Evolutionary conservation across 345 rosid species (phyloP).

Genomic region (Brassica nigra): DNA sequence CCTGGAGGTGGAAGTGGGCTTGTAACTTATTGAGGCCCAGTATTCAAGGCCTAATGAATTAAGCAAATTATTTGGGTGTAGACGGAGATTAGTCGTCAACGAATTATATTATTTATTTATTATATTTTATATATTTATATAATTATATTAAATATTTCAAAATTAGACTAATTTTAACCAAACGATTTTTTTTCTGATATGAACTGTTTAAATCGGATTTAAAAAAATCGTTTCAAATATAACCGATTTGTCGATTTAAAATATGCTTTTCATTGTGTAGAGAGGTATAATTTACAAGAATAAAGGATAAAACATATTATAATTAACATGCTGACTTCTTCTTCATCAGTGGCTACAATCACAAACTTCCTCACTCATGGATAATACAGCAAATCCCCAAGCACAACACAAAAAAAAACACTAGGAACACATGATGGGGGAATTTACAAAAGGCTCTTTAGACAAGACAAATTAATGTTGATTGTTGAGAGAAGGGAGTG

Average conservation of each 20-base stretch:
- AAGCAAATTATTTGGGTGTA: too few species aligned
- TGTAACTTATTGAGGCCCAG: background rate
- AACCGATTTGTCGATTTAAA: too few species aligned
- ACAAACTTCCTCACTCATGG: conserved; percentile 5
- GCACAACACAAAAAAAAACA: background rate
- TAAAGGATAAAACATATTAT: background rate
- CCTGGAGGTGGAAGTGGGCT: background rate
- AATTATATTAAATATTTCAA: too few species aligned
- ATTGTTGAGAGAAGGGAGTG: background rate
- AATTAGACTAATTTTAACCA: too few species aligned
- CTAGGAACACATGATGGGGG: background rate
- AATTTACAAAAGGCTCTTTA: background rate
- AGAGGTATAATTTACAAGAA: background rate
- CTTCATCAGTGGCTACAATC: conserved; percentile 9
- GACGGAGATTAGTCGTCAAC: too few species aligned
- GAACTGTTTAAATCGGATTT: too few species aligned
- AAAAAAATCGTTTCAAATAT: too few species aligned
- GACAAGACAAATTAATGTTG: background rate
- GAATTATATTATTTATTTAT: too few species aligned
- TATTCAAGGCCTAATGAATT: too few species aligned
- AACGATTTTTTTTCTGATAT: too few species aligned
- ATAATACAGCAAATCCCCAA: background rate
- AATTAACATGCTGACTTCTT: conserved; percentile 17
- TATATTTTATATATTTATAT: too few species aligned
- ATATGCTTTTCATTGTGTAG: background rate